Percentiles rank a stretch among this genome's conserved stretches.
Conservation (phyloP, 2,329 filamentous ascomycete species). For the Rutstroemia sp. region DNA sequence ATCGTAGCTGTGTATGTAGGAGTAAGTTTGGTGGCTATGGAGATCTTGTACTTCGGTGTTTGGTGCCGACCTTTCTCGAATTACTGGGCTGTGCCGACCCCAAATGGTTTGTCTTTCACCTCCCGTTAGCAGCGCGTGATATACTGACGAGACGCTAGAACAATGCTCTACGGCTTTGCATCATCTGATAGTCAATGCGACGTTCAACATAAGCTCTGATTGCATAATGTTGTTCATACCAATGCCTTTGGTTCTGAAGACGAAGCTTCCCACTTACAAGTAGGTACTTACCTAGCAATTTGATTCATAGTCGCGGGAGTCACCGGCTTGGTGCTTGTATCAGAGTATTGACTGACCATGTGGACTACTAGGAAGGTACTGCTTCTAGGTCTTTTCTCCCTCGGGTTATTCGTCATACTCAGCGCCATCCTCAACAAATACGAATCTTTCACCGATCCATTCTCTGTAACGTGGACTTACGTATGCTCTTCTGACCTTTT, state of each 20-base stretch:
- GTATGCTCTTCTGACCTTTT: conserved; percentile 10
- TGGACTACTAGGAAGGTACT: conserved; percentile 41
- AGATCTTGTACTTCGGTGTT: conserved; percentile 41
- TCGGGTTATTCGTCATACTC: conserved; percentile 43
- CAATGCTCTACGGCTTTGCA: conserved; percentile 51
- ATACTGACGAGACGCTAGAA: conserved; percentile 26
- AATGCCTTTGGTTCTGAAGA: conserved; percentile 39
- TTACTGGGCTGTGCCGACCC: conserved; percentile 50
- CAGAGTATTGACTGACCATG: neutral
- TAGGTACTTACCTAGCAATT: conserved; percentile 24
- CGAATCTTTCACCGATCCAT: conserved; percentile 34
- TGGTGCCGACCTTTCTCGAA: conserved; percentile 50
- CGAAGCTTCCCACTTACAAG: conserved; percentile 35
- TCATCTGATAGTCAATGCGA: conserved; percentile 51
- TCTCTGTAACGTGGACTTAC: conserved; percentile 27
- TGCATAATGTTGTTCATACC: conserved; percentile 51
- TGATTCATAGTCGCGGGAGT: conserved; percentile 31
- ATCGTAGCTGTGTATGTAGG: conserved; percentile 40
- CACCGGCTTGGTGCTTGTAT: neutral
- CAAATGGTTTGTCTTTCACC: conserved; percentile 34
- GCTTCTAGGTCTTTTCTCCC: conserved; percentile 39
- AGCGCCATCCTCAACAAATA: conserved; percentile 43
- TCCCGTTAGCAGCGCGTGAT: neutral
- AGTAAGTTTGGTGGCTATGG: conserved; percentile 42
- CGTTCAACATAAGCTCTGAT: conserved; percentile 54